A percentile compares a stretch with the other conserved stretches of the same genome.
Conservation (phyloP, 352 stramenopile species). For the Pythium aristosporum region DNA sequence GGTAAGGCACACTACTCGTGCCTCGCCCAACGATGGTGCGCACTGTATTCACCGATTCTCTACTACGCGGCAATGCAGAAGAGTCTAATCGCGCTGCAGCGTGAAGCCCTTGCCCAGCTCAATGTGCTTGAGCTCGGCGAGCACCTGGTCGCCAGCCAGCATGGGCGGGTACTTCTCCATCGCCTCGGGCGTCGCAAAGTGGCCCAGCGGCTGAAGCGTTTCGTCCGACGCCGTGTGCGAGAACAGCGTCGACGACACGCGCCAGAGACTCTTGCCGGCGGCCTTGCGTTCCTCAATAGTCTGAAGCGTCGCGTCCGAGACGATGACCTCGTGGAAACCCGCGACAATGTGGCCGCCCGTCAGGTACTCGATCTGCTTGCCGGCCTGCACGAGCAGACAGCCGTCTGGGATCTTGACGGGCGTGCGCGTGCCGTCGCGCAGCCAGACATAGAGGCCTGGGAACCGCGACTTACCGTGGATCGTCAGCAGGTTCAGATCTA, state of each 20-base stretch:
- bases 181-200: conserved; percentile 71
- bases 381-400: conserved; percentile 81
- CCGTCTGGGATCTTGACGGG: conserved; percentile 88
- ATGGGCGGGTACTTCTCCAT: conserved; percentile 79
- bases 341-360: conserved; percentile 90
- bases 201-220: conserved; percentile 75
- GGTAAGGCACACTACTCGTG: no score
- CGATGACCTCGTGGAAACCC: conserved; percentile 92
- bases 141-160: conserved; percentile 84
- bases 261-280: conserved; percentile 81
- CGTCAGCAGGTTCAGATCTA: conserved; percentile 91
- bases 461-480: conserved; percentile 93
- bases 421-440: conserved; percentile 82
- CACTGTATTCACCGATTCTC: neutral
- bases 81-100: conserved; percentile 56
- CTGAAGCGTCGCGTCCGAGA: conserved; percentile 72
- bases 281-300: conserved; percentile 71
- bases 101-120: conserved; percentile 74
- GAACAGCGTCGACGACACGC: conserved; percentile 92
- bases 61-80: no score
- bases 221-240: conserved; percentile 90
- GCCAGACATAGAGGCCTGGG: conserved; percentile 90
- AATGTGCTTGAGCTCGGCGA: conserved; percentile 87
- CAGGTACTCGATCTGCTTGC: conserved; percentile 92
- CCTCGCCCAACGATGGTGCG: neutral